phyloP scores from a whole-genome alignment of 768 basidiomycete genomes.

The Cystobasidium tubakii region DNA sequence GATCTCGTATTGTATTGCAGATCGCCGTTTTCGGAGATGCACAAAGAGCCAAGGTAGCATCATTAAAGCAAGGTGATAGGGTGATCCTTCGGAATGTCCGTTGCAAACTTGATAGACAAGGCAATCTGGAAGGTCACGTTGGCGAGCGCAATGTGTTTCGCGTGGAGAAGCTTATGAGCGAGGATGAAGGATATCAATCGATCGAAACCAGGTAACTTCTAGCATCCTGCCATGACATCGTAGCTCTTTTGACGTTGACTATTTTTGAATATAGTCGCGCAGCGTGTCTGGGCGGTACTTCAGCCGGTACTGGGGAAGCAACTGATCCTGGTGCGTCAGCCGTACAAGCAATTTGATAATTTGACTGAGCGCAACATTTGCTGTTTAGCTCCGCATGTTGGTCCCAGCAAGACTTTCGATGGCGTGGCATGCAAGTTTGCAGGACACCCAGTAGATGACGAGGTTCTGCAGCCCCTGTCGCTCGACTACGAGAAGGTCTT shows the following conservation, averaged over 20 bases:
- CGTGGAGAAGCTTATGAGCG: background rate
- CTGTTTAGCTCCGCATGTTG: background rate
- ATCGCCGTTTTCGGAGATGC: background rate
- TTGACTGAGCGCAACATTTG: too few species aligned
- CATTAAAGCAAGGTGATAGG: constrained; percentile 1
- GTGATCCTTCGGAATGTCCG: background rate
- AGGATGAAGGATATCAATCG: background rate
- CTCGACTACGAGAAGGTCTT: background rate
- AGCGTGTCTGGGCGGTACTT: background rate
- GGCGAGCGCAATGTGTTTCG: background rate
- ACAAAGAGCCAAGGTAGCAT: background rate
- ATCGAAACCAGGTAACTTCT: background rate
- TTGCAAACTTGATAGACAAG: constrained; percentile 1
- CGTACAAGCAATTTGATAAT: background rate
- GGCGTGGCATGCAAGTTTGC: constrained; percentile 6
- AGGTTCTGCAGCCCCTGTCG: background rate
- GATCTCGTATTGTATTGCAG: background rate
- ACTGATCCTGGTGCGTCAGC: background rate
- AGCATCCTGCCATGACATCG: background rate
- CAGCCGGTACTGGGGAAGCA: too few species aligned
- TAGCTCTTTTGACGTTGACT: background rate
- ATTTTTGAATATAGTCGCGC: too few species aligned
- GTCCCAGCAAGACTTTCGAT: constrained; percentile 1
- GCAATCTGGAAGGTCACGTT: constrained; percentile 24
- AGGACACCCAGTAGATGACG: background rate